Evolutionary conservation across 75 land plant species (phyloP).

Genomic region (Chamaecyparis obtusa): DNA sequence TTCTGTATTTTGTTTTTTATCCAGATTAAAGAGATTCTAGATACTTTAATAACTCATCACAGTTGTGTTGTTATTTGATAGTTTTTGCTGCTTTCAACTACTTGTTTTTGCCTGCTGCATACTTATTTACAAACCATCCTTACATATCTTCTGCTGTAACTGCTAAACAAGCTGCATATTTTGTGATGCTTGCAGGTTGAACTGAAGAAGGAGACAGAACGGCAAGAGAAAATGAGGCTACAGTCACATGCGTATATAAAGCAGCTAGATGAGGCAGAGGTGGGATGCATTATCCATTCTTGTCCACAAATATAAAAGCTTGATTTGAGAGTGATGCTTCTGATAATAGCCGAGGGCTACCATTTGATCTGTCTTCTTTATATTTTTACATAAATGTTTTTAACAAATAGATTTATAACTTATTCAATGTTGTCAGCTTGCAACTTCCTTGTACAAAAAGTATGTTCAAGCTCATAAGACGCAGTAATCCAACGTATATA

Average conservation of each 20-base stretch:
- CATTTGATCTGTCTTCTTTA: neutral
- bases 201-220: constrained; percentile 43
- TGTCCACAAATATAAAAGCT: neutral
- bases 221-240: constrained; percentile 38
- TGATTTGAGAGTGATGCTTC: neutral
- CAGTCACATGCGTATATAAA: constrained; percentile 40
- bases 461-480: neutral
- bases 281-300: constrained; percentile 5
- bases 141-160: neutral
- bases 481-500: neutral
- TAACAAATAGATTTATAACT: neutral
- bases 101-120: neutral
- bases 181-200: constrained; percentile 2
- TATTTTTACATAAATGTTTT: neutral
- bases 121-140: neutral
- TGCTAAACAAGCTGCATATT: neutral
- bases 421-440: neutral
- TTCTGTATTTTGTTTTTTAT: neutral
- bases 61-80: neutral
- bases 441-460: neutral
- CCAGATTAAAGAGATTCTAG: neutral
- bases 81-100: neutral
- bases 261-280: constrained; percentile 49
- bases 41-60: neutral
- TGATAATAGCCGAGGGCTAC: neutral